A percentile compares a stretch with the other conserved stretches of the same genome.
phyloP scores from a whole-genome alignment of 140 eudicot genomes.

The Senecio squalidus region DNA sequence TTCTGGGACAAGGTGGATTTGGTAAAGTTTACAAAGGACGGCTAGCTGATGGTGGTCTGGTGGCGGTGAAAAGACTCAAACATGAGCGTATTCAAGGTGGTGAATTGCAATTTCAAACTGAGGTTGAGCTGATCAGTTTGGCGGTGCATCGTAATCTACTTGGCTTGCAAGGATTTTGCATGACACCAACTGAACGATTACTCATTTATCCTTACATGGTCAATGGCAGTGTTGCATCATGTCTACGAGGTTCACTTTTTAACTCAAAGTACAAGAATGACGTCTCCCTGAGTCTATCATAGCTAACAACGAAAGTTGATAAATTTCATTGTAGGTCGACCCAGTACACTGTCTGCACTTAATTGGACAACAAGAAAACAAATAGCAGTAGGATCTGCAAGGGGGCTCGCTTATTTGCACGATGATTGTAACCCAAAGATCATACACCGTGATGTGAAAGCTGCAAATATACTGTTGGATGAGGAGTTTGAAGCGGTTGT shows the following conservation, averaged over 20 bases:
- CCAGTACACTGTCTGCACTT: constrained; percentile 41
- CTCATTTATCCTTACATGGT: constrained; percentile 80
- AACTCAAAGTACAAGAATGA: no score
- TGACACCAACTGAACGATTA: constrained; percentile 71
- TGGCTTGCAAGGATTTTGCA: constrained; percentile 62
- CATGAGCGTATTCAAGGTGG: constrained; percentile 66
- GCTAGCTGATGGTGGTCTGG: constrained; percentile 63
- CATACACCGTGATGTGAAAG: constrained; percentile 87
- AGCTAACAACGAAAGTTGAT: no score
- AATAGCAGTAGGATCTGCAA: constrained; percentile 82
- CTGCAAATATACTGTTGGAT: constrained; percentile 84
- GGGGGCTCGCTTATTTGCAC: constrained; percentile 86
- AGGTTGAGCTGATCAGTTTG: constrained; percentile 74
- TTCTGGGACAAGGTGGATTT: constrained; percentile 77
- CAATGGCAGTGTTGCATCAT: constrained; percentile 79
- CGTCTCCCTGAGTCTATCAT: neutral
- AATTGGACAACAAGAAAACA: constrained; percentile 64
- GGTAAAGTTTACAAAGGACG: constrained; percentile 83
- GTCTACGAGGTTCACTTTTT: constrained; percentile 52
- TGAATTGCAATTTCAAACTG: constrained; percentile 65
- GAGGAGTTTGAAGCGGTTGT: constrained; percentile 92
- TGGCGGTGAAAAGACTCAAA: constrained; percentile 62
- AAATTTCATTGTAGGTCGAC: constrained; percentile 41
- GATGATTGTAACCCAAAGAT: constrained; percentile 85
- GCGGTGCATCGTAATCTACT: constrained; percentile 79